Percentiles rank a stretch among this genome's conserved stretches.
These are phyloP conservation scores for Zychaea mexicana DNA, from an alignment of 371 early-diverging fungal species.

Conservation along the genomic window DNA sequence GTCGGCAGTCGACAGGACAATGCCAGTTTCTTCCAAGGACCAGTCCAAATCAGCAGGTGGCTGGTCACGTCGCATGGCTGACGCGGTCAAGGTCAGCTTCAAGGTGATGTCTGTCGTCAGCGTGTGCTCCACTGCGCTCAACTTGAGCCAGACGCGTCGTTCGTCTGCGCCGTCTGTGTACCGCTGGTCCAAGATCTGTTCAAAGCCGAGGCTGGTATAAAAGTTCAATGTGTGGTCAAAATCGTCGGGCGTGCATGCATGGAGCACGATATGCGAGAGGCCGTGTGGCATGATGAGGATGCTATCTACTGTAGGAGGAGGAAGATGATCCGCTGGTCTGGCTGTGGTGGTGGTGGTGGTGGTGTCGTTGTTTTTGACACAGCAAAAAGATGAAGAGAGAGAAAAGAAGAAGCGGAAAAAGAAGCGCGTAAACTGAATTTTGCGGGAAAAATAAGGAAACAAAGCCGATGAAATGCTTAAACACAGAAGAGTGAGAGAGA, in stretches of 20 bases:
- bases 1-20: constrained; percentile 35
- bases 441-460: not conserved
- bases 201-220: constrained; percentile 63
- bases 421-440: not conserved
- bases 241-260: constrained; percentile 37
- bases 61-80: constrained; percentile 23
- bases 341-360: too few species aligned
- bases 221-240: constrained; percentile 50
- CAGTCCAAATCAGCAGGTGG: constrained; percentile 34
- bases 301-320: too few species aligned
- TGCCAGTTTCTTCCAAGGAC: constrained; percentile 30
- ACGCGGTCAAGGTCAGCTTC: constrained; percentile 41
- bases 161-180: constrained; percentile 11
- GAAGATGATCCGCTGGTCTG: too few species aligned
- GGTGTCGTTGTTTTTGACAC: not conserved
- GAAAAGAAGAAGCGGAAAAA: not conserved
- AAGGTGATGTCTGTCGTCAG: constrained; percentile 29
- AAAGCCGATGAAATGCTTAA: too few species aligned
- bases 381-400: constrained; percentile 17
- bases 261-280: constrained; percentile 63
- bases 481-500: not conserved
- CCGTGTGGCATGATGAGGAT: constrained; percentile 28
- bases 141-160: constrained; percentile 48
- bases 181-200: constrained; percentile 17
- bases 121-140: constrained; percentile 25